These are phyloP conservation scores for Trametes sanguinea DNA, from an alignment of 768 basidiomycete species.

Conservation along the genomic window DNA sequence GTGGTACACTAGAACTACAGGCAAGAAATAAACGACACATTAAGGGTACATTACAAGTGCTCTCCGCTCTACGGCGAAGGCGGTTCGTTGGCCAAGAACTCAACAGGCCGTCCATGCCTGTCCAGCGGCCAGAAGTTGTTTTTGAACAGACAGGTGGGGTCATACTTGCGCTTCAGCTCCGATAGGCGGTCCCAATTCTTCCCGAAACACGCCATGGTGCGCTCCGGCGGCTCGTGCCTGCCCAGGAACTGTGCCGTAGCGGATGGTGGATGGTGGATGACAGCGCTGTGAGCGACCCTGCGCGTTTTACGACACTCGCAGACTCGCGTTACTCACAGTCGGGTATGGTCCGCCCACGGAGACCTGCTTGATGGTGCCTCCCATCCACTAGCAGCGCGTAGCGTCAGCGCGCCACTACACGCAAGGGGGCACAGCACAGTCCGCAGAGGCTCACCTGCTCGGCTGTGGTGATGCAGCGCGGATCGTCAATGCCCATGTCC, in stretches of 20 bases:
- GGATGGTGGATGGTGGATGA: background rate
- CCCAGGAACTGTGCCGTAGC: conserved; percentile 62
- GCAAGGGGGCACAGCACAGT: background rate
- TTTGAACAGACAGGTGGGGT: conserved; percentile 74
- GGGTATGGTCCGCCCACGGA: conserved; percentile 82
- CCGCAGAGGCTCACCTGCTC: conserved; percentile 59
- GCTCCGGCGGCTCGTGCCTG: conserved; percentile 62
- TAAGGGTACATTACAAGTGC: no score
- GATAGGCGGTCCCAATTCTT: conserved; percentile 72
- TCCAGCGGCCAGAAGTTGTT: conserved; percentile 83
- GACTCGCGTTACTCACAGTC: conserved; percentile 55
- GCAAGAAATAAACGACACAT: no score
- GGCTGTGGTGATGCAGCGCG: conserved; percentile 77
- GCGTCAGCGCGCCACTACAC: background rate
- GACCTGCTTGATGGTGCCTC: conserved; percentile 67
- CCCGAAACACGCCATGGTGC: conserved; percentile 69
- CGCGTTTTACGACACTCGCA: background rate
- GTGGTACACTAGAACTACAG: no score
- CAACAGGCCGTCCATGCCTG: conserved; percentile 53
- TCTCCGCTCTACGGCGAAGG: conserved; percentile 21
- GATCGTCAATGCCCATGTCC: conserved; percentile 82
- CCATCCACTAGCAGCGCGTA: conserved; percentile 64
- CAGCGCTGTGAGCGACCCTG: background rate
- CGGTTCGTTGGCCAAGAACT: conserved; percentile 64
- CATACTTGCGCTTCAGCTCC: conserved; percentile 73